Base-by-base conservation (phyloP, 2,329 filamentous ascomycete species). In the Cercospora zeae-maydis region DNA sequence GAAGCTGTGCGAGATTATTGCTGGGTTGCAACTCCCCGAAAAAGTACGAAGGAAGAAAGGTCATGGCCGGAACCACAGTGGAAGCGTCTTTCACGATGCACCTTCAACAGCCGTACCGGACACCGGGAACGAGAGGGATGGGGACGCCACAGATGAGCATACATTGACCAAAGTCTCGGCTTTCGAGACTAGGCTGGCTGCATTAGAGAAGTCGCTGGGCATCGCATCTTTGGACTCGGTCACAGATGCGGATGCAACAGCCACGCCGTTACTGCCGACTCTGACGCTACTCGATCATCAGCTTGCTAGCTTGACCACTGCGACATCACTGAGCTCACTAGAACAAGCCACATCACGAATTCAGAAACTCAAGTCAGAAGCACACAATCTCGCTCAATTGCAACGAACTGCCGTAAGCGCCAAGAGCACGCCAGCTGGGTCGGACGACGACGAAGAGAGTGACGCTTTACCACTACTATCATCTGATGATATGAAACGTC, bases 231-330 rank as follows among this genome's bases (percentile, higher is more conserved):
- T 76, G n/a, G 71, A 75, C 53, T 86, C 87, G 0, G 81, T 90
- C 67, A 84, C 88, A 0, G 87, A 87, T 68, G 78, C 84, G 33
- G 57, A 53, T 14, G 86, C 82, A 67, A 75, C 54, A 67, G 69
- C 73, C 1, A 82, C 85, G 60, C 90, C 93, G 30, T 87, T 99
- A 45, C 83, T 98, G 16, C 92, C 92, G 2, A 90, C 91, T 1
- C 82, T 99, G 9, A 88, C 93, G 63, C 84, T 84, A 14, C 85
- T 99, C 63, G 89, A 95, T 67, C 88, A 88, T 69, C 92, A 96
- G 69, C 84, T 99, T 34, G 83, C 84, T 6, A 87, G 90, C 1
- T 82, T 99, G 11, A 70, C 70, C 7, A 86, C 87, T 1, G 85
- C 89, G 65, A 86, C 90, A 0, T 91, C 85, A 45, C 88, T 87